Percentiles rank a stretch among this genome's conserved stretches.
These are phyloP conservation scores for Jackrogersella minutella DNA, from an alignment of 495 filamentous ascomycete genomes.

Conservation along the genomic window DNA sequence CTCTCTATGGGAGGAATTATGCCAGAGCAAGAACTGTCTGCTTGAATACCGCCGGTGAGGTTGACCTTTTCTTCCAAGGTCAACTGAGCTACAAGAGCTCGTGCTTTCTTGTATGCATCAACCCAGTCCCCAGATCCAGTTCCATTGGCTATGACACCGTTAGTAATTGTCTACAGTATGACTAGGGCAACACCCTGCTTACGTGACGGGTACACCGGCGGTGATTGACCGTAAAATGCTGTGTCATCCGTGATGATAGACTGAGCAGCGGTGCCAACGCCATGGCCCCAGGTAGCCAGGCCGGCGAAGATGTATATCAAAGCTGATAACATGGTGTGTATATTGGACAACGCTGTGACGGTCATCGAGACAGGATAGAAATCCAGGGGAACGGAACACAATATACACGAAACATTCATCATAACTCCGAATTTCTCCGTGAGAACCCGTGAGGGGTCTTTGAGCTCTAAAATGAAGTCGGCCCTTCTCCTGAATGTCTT, in stretches of 20 bases:
- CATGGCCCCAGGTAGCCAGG: slow-evolving; percentile 45
- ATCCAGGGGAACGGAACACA: slow-evolving; percentile 4
- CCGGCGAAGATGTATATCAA: slow-evolving; percentile 43
- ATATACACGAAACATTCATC: slow-evolving; percentile 29
- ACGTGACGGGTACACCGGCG: slow-evolving; percentile 67
- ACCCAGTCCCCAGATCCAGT: slow-evolving; percentile 55
- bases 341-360: slow-evolving; percentile 1
- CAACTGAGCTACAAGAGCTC: slow-evolving; percentile 62
- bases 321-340: slow-evolving; percentile 33
- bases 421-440: slow-evolving; percentile 1
- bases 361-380: background rate
- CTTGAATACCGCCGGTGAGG: slow-evolving; percentile 58
- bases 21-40: slow-evolving; percentile 61
- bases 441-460: slow-evolving; percentile 30
- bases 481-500: slow-evolving; percentile 26
- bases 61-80: slow-evolving; percentile 68
- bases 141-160: slow-evolving; percentile 69
- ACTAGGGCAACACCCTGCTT: slow-evolving; percentile 15
- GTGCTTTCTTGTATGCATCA: slow-evolving; percentile 60
- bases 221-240: slow-evolving; percentile 65
- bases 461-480: slow-evolving; percentile 10
- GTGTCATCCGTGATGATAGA: slow-evolving; percentile 53
- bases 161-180: slow-evolving; percentile 57
- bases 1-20: slow-evolving; percentile 60
- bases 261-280: slow-evolving; percentile 22